phyloP scores from a whole-genome alignment of 1,284 basidiomycete species.

The Ceratobasidium sp. region DNA sequence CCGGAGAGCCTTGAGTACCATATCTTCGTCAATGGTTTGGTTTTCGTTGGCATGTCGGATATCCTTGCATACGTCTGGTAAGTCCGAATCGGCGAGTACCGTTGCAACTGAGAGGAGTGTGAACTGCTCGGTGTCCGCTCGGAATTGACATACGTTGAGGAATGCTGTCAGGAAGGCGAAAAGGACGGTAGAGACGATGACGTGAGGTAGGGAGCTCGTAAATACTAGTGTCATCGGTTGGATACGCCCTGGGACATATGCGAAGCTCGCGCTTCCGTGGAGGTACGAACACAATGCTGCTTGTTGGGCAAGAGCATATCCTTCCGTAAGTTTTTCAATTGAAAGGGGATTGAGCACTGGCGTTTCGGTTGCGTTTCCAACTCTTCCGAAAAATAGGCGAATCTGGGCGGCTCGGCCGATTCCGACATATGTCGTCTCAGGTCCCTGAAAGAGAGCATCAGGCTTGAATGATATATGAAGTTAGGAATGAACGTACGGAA shows the following conservation, averaged over 20 bases:
- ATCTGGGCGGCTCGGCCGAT: constrained; percentile 22
- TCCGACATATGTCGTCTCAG: background rate
- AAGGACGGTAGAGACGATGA: constrained; percentile 29
- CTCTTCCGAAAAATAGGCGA: constrained; percentile 16
- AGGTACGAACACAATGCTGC: constrained; percentile 37
- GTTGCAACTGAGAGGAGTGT: constrained; percentile 29
- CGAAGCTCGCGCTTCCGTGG: constrained; percentile 8
- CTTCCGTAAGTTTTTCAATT: constrained; percentile 9
- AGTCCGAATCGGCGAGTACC: constrained; percentile 18
- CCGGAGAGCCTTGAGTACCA: too few relatives aligned
- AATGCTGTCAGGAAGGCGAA: constrained; percentile 22
- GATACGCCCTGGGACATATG: constrained; percentile 28
- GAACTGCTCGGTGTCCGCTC: constrained; percentile 35
- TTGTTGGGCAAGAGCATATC: constrained; percentile 27
- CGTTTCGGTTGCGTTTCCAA: constrained; percentile 17
- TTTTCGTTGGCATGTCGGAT: background rate
- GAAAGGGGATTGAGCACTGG: constrained; percentile 14
- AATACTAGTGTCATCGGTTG: constrained; percentile 23
- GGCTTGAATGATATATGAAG: background rate
- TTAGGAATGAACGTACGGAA: background rate
- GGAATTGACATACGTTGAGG: constrained; percentile 26
- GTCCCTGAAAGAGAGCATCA: too few relatives aligned
- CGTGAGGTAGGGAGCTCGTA: constrained; percentile 34
- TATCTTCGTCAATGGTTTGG: too few relatives aligned
- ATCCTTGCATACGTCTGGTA: constrained; percentile 31